Conservation (phyloP, 441 rosid genomes). For the Melastoma candidum region DNA sequence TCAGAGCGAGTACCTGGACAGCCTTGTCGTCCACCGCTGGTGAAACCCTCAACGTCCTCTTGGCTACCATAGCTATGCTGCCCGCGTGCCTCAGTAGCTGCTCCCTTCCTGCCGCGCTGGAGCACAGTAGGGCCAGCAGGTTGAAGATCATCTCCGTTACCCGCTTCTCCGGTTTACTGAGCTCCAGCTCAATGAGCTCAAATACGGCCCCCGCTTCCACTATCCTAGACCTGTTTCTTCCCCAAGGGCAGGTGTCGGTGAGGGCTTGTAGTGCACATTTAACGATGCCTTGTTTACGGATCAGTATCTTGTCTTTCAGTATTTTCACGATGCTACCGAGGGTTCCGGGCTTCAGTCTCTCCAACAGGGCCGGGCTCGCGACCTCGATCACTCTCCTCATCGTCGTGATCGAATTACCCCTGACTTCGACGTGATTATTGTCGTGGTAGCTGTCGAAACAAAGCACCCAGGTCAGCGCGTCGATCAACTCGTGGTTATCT, state of each 20-base stretch:
- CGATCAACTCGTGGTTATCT: conserved; percentile 22
- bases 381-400: conserved; percentile 18
- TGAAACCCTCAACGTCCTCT: conserved; percentile 42
- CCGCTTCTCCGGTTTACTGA: conserved; percentile 31
- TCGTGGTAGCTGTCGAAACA: neutral
- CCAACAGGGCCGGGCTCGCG: conserved; percentile 12
- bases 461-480: conserved; percentile 29
- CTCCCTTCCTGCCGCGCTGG: conserved; percentile 37
- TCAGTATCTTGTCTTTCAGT: conserved; percentile 8
- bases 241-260: conserved; percentile 26
- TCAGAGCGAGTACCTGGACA: conserved; percentile 21
- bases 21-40: conserved; percentile 35
- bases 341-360: conserved; percentile 24
- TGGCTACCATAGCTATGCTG: conserved; percentile 37
- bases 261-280: conserved; percentile 33
- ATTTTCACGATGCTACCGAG: conserved; percentile 19
- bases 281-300: conserved; percentile 22
- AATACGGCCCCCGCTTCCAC: conserved; percentile 30
- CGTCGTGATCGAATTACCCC: conserved; percentile 19
- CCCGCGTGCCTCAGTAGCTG: conserved; percentile 35
- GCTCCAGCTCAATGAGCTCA: conserved; percentile 39
- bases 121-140: conserved; percentile 36
- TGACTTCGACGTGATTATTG: conserved; percentile 7
- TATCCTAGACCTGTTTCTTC: conserved; percentile 31
- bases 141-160: conserved; percentile 33